Conservation (phyloP, 1,284 basidiomycete species). For the Ganoderma multipileum region DNA sequence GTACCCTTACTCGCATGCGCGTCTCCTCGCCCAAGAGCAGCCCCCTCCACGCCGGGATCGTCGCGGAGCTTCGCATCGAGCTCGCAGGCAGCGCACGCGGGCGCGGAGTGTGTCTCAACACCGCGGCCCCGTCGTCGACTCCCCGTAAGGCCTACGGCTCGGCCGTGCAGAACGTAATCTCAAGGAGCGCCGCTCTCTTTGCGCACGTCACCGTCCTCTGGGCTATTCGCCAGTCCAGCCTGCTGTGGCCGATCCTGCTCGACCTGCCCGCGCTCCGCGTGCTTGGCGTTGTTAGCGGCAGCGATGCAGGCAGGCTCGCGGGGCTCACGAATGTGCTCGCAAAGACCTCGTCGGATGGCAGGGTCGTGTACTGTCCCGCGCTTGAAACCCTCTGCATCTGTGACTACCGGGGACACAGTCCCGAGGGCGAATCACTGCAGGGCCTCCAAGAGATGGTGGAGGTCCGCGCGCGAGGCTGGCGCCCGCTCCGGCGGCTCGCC, state of each 20-base stretch:
- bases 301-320: neutral
- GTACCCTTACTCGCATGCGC: slow-evolving; percentile 3
- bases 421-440: neutral
- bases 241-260: slow-evolving; percentile 2
- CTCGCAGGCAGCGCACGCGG: neutral
- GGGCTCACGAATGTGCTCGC: slow-evolving; percentile 1
- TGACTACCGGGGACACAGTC: neutral
- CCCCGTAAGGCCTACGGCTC: neutral
- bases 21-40: slow-evolving; percentile 7
- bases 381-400: slow-evolving; percentile 7
- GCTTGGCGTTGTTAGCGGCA: neutral
- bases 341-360: neutral
- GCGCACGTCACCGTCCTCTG: slow-evolving; percentile 10
- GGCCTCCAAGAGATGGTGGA: neutral
- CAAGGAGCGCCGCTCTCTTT: slow-evolving; percentile 7
- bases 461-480: neutral
- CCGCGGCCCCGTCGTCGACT: neutral
- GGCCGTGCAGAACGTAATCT: neutral
- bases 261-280: slow-evolving; percentile 5
- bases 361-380: neutral
- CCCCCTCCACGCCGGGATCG: slow-evolving; percentile 6
- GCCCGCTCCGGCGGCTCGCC: slow-evolving; percentile 7
- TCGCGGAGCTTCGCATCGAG: slow-evolving; percentile 9
- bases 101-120: slow-evolving; percentile 5
- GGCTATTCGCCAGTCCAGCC: neutral